Percentiles rank a stretch among this genome's conserved stretches.
These are phyloP conservation scores for Fraxinus quadrangulata DNA, from an alignment of 257 asterid genomes.

Conservation along the genomic window DNA sequence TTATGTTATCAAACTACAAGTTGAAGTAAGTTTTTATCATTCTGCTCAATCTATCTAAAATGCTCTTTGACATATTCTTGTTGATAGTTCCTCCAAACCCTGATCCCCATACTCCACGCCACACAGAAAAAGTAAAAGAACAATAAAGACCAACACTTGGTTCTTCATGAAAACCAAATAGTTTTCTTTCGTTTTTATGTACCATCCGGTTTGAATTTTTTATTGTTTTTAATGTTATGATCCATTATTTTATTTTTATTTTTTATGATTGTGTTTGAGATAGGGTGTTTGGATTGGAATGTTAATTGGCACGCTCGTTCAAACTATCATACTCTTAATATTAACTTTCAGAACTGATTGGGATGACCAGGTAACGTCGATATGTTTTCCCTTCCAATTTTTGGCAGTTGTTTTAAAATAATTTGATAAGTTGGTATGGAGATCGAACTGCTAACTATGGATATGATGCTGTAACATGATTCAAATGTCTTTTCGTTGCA, in stretches of 20 bases:
- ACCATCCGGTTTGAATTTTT: neutral
- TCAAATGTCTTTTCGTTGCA: neutral
- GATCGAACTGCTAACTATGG: neutral
- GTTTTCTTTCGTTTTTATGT: neutral
- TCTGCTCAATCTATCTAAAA: too few species aligned
- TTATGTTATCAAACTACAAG: conserved; percentile 48
- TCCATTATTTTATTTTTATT: too few species aligned
- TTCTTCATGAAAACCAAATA: too few species aligned
- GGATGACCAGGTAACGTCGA: conserved; percentile 53
- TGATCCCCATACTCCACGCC: too few species aligned
- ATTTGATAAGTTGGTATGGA: neutral
- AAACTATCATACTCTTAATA: conserved; percentile 45
- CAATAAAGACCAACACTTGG: too few species aligned
- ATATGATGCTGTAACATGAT: too few species aligned
- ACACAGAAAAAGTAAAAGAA: too few species aligned
- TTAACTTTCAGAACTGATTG: conserved; percentile 58
- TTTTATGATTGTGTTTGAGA: neutral
- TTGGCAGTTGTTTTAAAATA: neutral
- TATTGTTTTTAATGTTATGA: neutral
- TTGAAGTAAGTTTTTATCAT: conserved; percentile 33
- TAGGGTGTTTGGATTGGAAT: conserved; percentile 83
- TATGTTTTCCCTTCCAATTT: neutral
- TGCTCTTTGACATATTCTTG: too few species aligned
- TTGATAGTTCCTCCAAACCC: too few species aligned
- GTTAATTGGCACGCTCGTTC: conserved; percentile 55